phyloP scores from a whole-genome alignment of 1,139 yeast genomes.

The Pichia sorboxylosa region DNA sequence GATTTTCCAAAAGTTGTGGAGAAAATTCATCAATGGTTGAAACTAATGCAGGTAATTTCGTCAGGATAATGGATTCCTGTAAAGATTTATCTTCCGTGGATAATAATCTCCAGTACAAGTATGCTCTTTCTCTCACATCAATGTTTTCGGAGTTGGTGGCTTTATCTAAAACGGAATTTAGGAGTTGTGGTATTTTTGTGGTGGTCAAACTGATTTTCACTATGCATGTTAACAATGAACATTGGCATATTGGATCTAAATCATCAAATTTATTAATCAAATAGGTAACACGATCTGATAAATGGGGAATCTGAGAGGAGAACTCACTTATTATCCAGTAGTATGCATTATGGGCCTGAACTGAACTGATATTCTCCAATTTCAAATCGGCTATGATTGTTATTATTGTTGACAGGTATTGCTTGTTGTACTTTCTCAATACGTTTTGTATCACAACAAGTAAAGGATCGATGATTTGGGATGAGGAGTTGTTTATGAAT shows the following conservation, averaged over 20 bases:
- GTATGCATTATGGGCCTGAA: conserved; percentile 63
- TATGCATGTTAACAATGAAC: conserved; percentile 62
- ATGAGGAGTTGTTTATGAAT: conserved; percentile 65
- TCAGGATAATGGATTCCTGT: conserved; percentile 41
- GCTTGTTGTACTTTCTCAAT: conserved; percentile 67
- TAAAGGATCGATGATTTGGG: conserved; percentile 70
- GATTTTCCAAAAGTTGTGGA: conserved; percentile 53
- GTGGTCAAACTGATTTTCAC: conserved; percentile 58
- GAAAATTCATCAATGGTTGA: conserved; percentile 65
- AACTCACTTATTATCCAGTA: conserved; percentile 88
- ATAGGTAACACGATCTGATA: conserved; percentile 32
- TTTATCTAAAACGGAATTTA: conserved; percentile 63
- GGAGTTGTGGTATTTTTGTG: conserved; percentile 35
- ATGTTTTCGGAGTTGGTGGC: conserved; percentile 83
- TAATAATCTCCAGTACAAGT: conserved; percentile 84
- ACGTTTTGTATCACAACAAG: conserved; percentile 69
- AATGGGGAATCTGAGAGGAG: conserved; percentile 56
- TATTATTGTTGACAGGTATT: conserved; percentile 51
- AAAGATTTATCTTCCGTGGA: conserved; percentile 33
- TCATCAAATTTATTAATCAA: conserved; percentile 58
- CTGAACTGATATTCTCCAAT: conserved; percentile 46
- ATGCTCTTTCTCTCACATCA: conserved; percentile 90
- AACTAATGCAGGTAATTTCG: conserved; percentile 58
- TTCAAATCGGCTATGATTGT: conserved; percentile 50
- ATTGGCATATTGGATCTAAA: conserved; percentile 66